Evolutionary conservation across 2,329 filamentous ascomycete species (phyloP), one percentile per base, ranked within the genome.

Genomic region (Penicillium sp.): DNA sequence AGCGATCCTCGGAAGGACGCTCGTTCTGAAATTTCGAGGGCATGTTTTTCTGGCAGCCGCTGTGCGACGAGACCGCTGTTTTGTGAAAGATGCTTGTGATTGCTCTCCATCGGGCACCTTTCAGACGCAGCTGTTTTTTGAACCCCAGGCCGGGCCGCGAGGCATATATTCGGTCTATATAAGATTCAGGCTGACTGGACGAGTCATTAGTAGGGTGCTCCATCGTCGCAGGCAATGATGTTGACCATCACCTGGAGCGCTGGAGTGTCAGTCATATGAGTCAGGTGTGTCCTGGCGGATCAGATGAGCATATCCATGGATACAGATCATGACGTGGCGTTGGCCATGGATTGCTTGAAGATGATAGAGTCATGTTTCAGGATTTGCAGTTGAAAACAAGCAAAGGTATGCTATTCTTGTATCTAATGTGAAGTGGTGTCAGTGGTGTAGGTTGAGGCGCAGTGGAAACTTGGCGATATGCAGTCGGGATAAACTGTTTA

Each of bases 91-190:
- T 8, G 32, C 21, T 40, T 48, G 43, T 16, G 27, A 44, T 55
- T 51, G 44, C 22, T 60, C 47, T 61, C 59, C 61, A 63, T 64
- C 43, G 50, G 52, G 44, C 42, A 45, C 36, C 13, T 50, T 45
- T 53, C 42, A 29, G 43, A 39, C 21, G 40, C 40, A 10, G 34
- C 47, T 21, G 27, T 43, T 27, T 38, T 24, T 43, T 18, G 27
- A 52, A 48, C 27, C 21, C 32, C 7, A 16, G 27, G 38, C 40
- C 32, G 13, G 13, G 9, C 16, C 34, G 21, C n/a, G 10, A 40
- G 38, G 38, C 21, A 48, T 22, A 21, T 34, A 13, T 22, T 21
- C 32, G n/a, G 9, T 40, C 10, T 45, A 40, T 22, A 49, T 45
- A 36, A 4, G 9, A n/a, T 42, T 40, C 40, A 8, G 21, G 13